Conservation (phyloP, 495 filamentous ascomycete genomes). For the Glonium stellatum region DNA sequence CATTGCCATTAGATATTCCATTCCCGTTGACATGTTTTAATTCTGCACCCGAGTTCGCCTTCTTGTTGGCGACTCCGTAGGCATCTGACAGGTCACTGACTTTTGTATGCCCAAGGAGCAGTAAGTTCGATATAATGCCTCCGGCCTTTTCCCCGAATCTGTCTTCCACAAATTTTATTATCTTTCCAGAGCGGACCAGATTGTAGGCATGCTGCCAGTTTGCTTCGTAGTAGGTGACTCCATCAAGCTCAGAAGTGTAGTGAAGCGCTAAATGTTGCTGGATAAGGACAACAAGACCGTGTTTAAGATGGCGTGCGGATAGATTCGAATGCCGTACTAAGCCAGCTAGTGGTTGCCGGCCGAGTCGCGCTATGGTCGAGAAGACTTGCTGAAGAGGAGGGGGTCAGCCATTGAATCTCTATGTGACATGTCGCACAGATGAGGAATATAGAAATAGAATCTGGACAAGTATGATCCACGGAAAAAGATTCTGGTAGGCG, state of each 20-base stretch:
- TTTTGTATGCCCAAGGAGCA: constrained; percentile 69
- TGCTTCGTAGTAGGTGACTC: constrained; percentile 69
- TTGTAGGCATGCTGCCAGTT: constrained; percentile 68
- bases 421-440: background rate
- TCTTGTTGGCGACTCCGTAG: constrained; percentile 28
- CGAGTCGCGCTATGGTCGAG: constrained; percentile 64
- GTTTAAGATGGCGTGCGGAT: constrained; percentile 58
- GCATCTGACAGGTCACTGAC: constrained; percentile 58
- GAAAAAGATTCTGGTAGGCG: background rate
- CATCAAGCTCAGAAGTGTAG: constrained; percentile 55
- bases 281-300: constrained; percentile 74
- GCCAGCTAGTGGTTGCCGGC: constrained; percentile 62
- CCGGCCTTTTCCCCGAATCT: constrained; percentile 64
- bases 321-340: constrained; percentile 63
- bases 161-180: constrained; percentile 64
- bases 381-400: constrained; percentile 48
- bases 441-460: background rate
- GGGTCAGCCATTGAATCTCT: constrained; percentile 14
- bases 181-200: constrained; percentile 71
- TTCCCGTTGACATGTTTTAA: background rate
- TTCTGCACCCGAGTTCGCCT: background rate
- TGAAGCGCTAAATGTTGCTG: constrained; percentile 83
- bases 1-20: background rate
- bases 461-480: background rate
- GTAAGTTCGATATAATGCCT: constrained; percentile 62